Evolutionary conservation across 2,329 filamentous ascomycete genomes (phyloP).

Genomic region (Fusarium setosum): DNA sequence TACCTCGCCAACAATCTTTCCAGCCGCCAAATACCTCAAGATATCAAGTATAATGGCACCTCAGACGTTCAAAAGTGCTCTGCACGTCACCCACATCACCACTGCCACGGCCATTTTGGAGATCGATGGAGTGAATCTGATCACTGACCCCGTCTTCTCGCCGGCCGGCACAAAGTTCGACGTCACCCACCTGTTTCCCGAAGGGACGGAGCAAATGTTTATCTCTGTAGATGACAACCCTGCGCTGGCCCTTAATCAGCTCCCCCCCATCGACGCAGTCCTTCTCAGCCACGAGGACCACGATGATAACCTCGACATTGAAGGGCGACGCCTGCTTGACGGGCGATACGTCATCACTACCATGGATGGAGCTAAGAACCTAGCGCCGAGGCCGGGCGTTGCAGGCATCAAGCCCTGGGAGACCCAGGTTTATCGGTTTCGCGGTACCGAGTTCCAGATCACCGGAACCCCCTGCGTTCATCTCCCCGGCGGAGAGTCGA

Average conservation of each 20-base stretch:
- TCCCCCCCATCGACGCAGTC: conserved; percentile 2
- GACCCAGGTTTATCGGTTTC: not conserved
- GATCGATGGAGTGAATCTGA: not conserved
- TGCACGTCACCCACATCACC: not conserved
- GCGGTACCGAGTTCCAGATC: not conserved
- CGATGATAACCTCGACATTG: conserved; percentile 1
- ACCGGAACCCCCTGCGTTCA: not conserved
- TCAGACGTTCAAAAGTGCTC: not conserved
- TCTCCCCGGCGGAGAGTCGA: not conserved
- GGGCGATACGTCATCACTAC: not conserved
- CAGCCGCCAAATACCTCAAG: too few relatives aligned
- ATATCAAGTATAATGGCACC: not conserved
- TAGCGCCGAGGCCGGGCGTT: not conserved
- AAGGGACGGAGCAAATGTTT: not conserved
- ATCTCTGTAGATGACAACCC: not conserved
- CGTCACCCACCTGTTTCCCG: not conserved
- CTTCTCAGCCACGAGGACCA: conserved; percentile 13
- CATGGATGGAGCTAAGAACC: not conserved
- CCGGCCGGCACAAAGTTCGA: not conserved
- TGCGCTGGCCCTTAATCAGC: not conserved
- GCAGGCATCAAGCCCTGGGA: not conserved
- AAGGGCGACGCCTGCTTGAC: not conserved
- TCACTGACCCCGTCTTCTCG: not conserved
- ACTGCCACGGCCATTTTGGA: not conserved
- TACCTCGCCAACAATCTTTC: too few relatives aligned